phyloP scores from a whole-genome alignment of 495 filamentous ascomycete genomes.

The Talaromyces thailandensis region DNA sequence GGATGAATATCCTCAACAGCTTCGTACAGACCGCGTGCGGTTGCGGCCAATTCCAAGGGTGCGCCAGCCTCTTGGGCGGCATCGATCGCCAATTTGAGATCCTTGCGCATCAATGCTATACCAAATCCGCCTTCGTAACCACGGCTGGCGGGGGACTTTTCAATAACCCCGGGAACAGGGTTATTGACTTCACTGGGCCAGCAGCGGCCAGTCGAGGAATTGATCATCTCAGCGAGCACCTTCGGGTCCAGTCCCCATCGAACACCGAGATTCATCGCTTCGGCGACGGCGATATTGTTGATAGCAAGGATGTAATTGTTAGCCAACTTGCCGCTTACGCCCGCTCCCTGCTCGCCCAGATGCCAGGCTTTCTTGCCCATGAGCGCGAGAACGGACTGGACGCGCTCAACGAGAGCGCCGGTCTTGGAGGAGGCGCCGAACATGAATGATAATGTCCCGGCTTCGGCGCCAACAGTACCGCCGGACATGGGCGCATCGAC shows the following conservation, averaged over 20 bases:
- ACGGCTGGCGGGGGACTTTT: constrained; percentile 58
- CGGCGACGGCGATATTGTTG: constrained; percentile 85
- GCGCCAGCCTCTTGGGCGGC: constrained; percentile 63
- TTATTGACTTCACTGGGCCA: constrained; percentile 94
- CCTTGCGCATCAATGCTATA: constrained; percentile 77
- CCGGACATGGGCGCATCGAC: constrained; percentile 80
- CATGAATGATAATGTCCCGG: constrained; percentile 79
- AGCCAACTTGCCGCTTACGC: constrained; percentile 77
- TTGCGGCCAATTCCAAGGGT: constrained; percentile 53
- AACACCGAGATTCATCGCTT: constrained; percentile 88
- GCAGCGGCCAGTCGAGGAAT: constrained; percentile 75
- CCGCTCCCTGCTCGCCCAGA: constrained; percentile 70
- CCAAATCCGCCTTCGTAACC: constrained; percentile 81
- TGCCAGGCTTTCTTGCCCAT: constrained; percentile 83
- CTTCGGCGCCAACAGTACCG: constrained; percentile 72
- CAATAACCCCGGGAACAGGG: constrained; percentile 77
- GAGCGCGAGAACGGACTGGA: constrained; percentile 54
- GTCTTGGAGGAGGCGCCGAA: constrained; percentile 52
- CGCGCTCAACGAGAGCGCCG: constrained; percentile 45
- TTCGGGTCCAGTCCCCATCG: constrained; percentile 76
- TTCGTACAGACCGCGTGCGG: constrained; percentile 61
- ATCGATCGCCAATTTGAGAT: constrained; percentile 61
- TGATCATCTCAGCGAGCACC: constrained; percentile 70
- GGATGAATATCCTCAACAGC: constrained; percentile 48
- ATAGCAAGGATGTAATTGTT: constrained; percentile 92